Conservation (phyloP, 2,329 filamentous ascomycete species). For the Chaetoscypha palmicola region DNA sequence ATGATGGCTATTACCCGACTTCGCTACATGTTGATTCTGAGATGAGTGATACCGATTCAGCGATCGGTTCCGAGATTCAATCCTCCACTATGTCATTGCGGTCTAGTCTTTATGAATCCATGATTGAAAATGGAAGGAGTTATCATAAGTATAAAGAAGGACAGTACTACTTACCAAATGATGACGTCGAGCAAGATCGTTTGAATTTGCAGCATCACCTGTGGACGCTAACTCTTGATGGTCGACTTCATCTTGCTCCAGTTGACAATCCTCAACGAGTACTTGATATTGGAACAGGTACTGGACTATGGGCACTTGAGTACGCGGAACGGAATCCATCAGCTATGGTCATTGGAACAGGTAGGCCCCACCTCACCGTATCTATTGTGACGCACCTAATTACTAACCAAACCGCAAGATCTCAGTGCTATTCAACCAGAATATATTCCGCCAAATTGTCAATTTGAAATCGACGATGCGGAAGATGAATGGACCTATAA, state of each 20-base stretch:
- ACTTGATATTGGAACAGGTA: slow-evolving; percentile 29
- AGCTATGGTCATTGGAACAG: slow-evolving; percentile 8
- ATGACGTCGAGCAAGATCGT: slow-evolving; percentile 39
- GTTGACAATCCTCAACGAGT: slow-evolving; percentile 17
- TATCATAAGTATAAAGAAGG: slow-evolving; percentile 20
- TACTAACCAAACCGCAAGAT: slow-evolving; percentile 4
- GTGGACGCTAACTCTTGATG: slow-evolving; percentile 14
- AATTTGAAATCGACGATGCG: slow-evolving; percentile 45
- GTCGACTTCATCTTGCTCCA: slow-evolving; percentile 11
- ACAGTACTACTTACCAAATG: slow-evolving; percentile 48
- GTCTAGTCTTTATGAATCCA: slow-evolving; percentile 15
- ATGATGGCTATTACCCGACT: slow-evolving; percentile 10
- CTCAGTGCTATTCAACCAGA: slow-evolving; percentile 11
- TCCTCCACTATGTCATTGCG: slow-evolving; percentile 15
- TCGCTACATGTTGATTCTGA: slow-evolving; percentile 12
- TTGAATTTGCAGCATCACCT: slow-evolving; percentile 15
- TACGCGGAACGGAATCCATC: slow-evolving; percentile 10
- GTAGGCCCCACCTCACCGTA: neutral
- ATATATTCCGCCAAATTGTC: slow-evolving; percentile 39
- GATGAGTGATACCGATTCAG: slow-evolving; percentile 10
- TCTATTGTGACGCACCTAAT: neutral
- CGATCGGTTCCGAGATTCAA: slow-evolving; percentile 7
- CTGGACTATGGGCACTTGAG: slow-evolving; percentile 22
- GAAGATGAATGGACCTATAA: slow-evolving; percentile 32
- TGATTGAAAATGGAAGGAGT: slow-evolving; percentile 16